Percentiles rank a stretch among this genome's conserved stretches.
Evolutionary conservation across 202 grass and related monocot species (phyloP).

Genomic region (Elaeis oleifera): DNA sequence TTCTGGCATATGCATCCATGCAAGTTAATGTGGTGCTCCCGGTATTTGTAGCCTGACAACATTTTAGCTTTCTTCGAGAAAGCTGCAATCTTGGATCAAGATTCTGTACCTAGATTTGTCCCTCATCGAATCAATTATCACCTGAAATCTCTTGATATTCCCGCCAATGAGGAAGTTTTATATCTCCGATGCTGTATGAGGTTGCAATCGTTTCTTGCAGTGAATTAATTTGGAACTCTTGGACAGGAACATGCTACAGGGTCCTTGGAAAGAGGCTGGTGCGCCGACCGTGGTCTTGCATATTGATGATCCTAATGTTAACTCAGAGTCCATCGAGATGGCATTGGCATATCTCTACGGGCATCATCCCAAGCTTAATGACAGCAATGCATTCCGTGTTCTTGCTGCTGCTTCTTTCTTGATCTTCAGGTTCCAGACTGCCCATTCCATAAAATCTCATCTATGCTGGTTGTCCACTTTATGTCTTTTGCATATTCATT

Average conservation of each 20-base stretch:
- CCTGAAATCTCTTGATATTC: too few species aligned
- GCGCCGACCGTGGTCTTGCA: conserved; percentile 69
- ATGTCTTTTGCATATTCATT: conserved; percentile 14
- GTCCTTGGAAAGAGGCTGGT: conserved; percentile 93
- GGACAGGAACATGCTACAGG: conserved; percentile 91
- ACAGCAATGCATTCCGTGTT: conserved; percentile 81
- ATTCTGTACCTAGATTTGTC: too few species aligned
- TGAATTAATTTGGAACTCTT: conserved; percentile 11
- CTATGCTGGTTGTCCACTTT: not conserved
- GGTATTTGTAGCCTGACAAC: too few species aligned
- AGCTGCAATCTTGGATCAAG: too few species aligned
- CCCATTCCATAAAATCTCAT: conserved; percentile 1
- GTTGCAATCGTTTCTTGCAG: too few species aligned
- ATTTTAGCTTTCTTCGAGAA: too few species aligned
- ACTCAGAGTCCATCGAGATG: conserved; percentile 82
- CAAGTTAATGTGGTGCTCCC: too few species aligned
- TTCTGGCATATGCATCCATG: too few species aligned
- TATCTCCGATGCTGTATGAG: too few species aligned
- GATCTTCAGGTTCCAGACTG: conserved; percentile 71
- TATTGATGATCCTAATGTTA: conserved; percentile 84
- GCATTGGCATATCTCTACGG: conserved; percentile 83
- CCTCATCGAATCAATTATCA: too few species aligned
- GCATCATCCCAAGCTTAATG: conserved; percentile 77
- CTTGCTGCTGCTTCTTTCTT: conserved; percentile 85
- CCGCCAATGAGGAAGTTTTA: too few species aligned